Base-by-base conservation (phyloP, 768 basidiomycete genomes). In the Boletus rex-veris region DNA sequence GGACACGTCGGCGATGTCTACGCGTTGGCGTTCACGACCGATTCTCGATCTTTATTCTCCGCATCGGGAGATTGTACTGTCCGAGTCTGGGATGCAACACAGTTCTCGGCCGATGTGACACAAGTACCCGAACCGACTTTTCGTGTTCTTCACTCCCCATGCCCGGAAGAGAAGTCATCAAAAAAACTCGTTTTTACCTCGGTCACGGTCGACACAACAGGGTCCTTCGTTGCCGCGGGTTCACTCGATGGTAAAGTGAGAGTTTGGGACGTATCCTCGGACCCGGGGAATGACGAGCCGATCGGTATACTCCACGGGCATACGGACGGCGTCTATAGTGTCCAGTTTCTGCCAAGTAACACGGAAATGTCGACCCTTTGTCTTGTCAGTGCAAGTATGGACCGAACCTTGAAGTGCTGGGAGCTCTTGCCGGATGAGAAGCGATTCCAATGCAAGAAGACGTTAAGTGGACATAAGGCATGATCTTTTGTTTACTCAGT, bases 231-330 rank as follows among this genome's bases (percentile, higher is more conserved):
- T 18, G 81, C 80, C 36, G 76, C 80, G 35, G 81, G 80, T 9
- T 73, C 73, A 31, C 72, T 83, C n/a, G 80, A 82, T 60, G 76
- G 77, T 21, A 68, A 75, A 51, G 70, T 82, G 30, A 73, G 81
- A 48, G 70, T 83, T 12, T 83, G 81, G 81, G 74, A 80, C 54
- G 67, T 77, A 49, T 61, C 67, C 41, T 74, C 73, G 4, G 78
- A 74, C 12, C 55, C 55, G n/a, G 65, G 70, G 26, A 49, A 18
- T 16, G 50, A 54, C 5, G 50, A 45, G 6, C 68, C 68, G 10
- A 57, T 68, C 37, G 53, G 58, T 39, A 31, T 51, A 30, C 58
- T 72, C 24, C 56, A 56, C 31, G 69, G 66, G 3, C 71, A 72
- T 45, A 56, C 55, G 33, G 66, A 72, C 30, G 64, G 66, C 1